Conservation (phyloP, 1,284 basidiomycete genomes). For the Trametes versicolor region DNA sequence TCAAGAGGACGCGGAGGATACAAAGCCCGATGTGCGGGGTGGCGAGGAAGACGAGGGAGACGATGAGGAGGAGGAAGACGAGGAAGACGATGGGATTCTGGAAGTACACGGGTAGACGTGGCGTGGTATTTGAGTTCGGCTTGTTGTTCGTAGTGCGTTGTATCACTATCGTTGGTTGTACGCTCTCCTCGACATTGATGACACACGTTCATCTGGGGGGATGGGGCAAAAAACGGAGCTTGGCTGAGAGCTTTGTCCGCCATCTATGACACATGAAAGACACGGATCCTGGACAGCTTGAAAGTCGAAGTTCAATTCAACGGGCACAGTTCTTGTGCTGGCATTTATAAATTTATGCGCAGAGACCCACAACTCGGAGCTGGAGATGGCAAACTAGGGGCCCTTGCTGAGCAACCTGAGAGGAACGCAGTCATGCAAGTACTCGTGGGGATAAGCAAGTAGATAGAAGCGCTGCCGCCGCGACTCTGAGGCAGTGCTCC, state of each 20-base stretch:
- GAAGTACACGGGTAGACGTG: slow-evolving; percentile 28
- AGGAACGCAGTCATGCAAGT: no score
- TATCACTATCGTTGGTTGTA: slow-evolving; percentile 29
- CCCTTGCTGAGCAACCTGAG: no score
- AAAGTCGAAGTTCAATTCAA: no score
- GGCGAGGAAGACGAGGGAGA: slow-evolving; percentile 14
- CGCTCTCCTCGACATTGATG: neutral
- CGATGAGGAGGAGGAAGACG: slow-evolving; percentile 29
- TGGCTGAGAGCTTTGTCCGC: neutral
- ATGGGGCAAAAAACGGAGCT: neutral
- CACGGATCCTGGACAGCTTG: no score
- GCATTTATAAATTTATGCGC: no score
- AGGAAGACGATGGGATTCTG: slow-evolving; percentile 31
- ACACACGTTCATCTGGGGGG: neutral
- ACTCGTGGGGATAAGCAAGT: no score
- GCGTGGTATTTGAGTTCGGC: neutral
- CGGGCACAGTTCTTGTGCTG: no score
- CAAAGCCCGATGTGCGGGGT: neutral
- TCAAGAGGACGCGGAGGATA: neutral
- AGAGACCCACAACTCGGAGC: no score
- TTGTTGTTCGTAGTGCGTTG: slow-evolving; percentile 22
- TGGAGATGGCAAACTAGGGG: no score
- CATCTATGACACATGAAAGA: neutral
- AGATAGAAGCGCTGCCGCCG: no score
- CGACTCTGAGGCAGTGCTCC: no score